Conservation (phyloP, 75 land plant genomes). For the Selaginella moellendorffii region DNA sequence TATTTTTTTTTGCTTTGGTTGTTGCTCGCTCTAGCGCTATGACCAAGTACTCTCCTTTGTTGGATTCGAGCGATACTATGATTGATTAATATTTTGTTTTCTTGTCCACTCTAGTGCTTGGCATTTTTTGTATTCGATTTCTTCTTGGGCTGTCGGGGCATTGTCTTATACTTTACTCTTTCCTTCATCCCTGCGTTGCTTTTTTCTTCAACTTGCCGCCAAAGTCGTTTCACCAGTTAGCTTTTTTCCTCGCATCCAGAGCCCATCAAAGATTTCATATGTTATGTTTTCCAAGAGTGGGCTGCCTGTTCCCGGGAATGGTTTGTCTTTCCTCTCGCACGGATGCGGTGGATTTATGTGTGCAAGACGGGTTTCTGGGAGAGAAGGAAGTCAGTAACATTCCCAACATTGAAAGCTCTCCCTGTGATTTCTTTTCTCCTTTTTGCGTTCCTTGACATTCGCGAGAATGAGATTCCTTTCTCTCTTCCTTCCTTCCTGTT, state of each 20-base stretch:
- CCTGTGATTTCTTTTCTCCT: background rate
- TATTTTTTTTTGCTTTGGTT: too few relatives aligned
- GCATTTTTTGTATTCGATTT: background rate
- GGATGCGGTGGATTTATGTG: background rate
- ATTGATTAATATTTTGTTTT: background rate
- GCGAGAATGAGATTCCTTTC: background rate
- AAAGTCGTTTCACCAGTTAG: background rate
- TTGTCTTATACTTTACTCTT: background rate
- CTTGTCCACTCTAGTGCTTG: background rate
- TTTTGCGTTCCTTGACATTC: too few relatives aligned
- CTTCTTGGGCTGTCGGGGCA: background rate
- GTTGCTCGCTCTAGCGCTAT: too few relatives aligned
- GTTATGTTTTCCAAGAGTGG: too few relatives aligned
- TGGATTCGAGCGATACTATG: background rate
- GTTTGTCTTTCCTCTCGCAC: too few relatives aligned
- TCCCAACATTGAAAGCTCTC: background rate
- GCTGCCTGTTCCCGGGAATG: too few relatives aligned
- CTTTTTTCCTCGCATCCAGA: background rate
- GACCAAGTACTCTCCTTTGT: background rate
- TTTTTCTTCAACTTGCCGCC: background rate
- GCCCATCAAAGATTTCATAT: background rate
- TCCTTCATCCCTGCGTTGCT: background rate
- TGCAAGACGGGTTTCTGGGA: background rate
- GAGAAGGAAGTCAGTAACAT: background rate
- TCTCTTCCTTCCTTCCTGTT: background rate